Conservation (phyloP, 495 filamentous ascomycete genomes). For the Aspergillus saccharolyticus region DNA sequence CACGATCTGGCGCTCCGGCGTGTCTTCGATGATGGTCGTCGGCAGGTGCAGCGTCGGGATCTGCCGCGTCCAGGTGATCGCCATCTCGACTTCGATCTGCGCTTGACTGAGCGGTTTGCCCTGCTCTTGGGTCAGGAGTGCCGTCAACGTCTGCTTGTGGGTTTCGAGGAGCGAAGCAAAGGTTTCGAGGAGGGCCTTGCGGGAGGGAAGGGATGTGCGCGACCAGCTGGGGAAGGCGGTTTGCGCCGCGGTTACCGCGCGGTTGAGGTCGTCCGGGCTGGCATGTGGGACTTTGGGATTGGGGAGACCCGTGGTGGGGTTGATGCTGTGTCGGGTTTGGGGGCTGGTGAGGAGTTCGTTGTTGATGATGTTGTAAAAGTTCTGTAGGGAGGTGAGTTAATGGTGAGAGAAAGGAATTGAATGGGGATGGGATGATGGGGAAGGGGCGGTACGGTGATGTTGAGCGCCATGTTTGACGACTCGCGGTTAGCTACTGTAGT, state of each 20-base stretch:
- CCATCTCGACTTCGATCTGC: constrained; percentile 23
- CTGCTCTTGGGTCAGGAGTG: constrained; percentile 50
- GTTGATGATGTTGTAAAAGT: constrained; percentile 36
- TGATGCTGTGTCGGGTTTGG: constrained; percentile 22
- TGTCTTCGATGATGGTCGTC: constrained; percentile 41
- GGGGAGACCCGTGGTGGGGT: constrained; percentile 16
- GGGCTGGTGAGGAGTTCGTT: constrained; percentile 29
- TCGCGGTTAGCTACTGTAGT: background rate
- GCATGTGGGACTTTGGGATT: constrained; percentile 52
- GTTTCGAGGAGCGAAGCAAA: constrained; percentile 45
- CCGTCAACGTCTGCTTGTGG: constrained; percentile 41
- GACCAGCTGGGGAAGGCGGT: constrained; percentile 50
- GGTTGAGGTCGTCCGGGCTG: constrained; percentile 49
- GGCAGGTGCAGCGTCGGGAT: constrained; percentile 23
- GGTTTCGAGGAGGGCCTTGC: constrained; percentile 50
- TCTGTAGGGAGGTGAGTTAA: constrained; percentile 2
- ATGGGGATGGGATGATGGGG: background rate
- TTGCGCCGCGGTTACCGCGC: constrained; percentile 43
- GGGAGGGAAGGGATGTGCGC: constrained; percentile 45
- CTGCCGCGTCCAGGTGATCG: constrained; percentile 20
- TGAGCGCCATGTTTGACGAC: background rate
- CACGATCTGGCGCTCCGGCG: constrained; percentile 40
- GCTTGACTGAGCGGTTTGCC: constrained; percentile 48
- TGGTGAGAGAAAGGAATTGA: background rate
- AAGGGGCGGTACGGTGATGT: background rate